These are phyloP conservation scores for Solanum dulcamara DNA, from an alignment of 257 asterid species.

Conservation along the genomic window DNA sequence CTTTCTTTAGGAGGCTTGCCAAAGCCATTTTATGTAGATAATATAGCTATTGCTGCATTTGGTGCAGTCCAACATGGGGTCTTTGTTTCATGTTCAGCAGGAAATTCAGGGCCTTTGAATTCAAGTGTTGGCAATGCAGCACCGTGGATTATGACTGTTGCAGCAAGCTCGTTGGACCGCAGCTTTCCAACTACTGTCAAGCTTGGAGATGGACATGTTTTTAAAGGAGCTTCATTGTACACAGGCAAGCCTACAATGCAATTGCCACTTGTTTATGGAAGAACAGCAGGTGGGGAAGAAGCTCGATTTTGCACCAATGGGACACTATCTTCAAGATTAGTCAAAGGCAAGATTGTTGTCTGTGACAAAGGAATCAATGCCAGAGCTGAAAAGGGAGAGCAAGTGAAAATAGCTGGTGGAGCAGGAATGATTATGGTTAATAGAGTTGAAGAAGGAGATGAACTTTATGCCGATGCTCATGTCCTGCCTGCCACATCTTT, in stretches of 20 bases:
- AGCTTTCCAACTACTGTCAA: slow-evolving; percentile 29
- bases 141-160: slow-evolving; percentile 79
- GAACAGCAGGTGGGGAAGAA: slow-evolving; percentile 21
- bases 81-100: slow-evolving; percentile 47
- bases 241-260: slow-evolving; percentile 34
- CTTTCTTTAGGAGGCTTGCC: slow-evolving; percentile 53
- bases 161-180: slow-evolving; percentile 57
- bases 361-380: slow-evolving; percentile 57
- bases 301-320: slow-evolving; percentile 37
- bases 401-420: slow-evolving; percentile 56
- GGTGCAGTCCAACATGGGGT: slow-evolving; percentile 52
- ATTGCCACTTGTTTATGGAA: slow-evolving; percentile 26
- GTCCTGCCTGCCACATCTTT: slow-evolving; percentile 48
- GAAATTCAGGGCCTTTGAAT: slow-evolving; percentile 50
- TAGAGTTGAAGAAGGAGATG: slow-evolving; percentile 39
- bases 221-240: slow-evolving; percentile 48
- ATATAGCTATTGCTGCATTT: slow-evolving; percentile 53
- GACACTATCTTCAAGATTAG: slow-evolving; percentile 26
- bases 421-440: slow-evolving; percentile 61
- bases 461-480: slow-evolving; percentile 54
- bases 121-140: slow-evolving; percentile 48
- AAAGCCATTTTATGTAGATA: slow-evolving; percentile 34
- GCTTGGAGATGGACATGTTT: slow-evolving; percentile 35
- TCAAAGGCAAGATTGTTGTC: slow-evolving; percentile 55
- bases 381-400: slow-evolving; percentile 52